Evolutionary conservation across 2,329 filamentous ascomycete genomes (phyloP).

Genomic region (Monosporascus sp.): DNA sequence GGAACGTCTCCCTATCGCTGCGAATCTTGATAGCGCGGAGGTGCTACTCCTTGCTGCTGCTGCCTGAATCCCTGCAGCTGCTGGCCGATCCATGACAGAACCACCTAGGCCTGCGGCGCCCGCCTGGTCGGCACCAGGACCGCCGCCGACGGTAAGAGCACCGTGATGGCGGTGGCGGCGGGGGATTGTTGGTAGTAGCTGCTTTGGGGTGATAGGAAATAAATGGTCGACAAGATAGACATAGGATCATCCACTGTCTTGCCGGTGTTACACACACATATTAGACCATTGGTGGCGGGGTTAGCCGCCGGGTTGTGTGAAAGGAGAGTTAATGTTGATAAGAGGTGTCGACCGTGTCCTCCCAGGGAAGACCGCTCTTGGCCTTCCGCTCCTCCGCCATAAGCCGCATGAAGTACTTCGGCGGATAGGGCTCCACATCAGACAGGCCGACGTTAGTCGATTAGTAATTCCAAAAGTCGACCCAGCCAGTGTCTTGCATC

Average conservation of each 20-base stretch:
- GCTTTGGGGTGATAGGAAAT: too few species aligned
- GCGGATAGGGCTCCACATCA: neutral
- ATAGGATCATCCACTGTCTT: conserved; percentile 63
- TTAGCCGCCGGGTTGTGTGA: neutral
- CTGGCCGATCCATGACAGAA: conserved; percentile 69
- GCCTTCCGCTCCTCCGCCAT: conserved; percentile 14
- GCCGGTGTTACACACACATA: conserved; percentile 79
- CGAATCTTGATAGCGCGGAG: conserved; percentile 68
- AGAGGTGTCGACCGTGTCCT: conserved; percentile 1
- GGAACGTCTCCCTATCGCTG: conserved; percentile 5
- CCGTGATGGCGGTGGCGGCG: conserved; percentile 61
- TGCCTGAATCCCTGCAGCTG: conserved; percentile 81
- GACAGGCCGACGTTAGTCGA: conserved; percentile 5
- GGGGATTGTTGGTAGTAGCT: too few species aligned
- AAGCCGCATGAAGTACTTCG: conserved; percentile 1
- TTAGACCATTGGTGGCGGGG: conserved; percentile 63
- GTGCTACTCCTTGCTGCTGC: conserved; percentile 82
- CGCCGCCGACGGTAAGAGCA: conserved; percentile 76
- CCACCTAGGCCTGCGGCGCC: conserved; percentile 63
- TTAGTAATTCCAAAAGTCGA: conserved; percentile 12
- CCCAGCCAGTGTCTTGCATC: conserved; percentile 2
- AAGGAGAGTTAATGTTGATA: too few species aligned
- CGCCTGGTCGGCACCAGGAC: conserved; percentile 91
- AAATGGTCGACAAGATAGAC: conserved; percentile 51
- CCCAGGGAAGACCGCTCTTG: conserved; percentile 10